A percentile compares a stretch with the other conserved stretches of the same genome.
Evolutionary conservation across 106 monocot species (phyloP).

Genomic region (Acanthochlamys bracteata): DNA sequence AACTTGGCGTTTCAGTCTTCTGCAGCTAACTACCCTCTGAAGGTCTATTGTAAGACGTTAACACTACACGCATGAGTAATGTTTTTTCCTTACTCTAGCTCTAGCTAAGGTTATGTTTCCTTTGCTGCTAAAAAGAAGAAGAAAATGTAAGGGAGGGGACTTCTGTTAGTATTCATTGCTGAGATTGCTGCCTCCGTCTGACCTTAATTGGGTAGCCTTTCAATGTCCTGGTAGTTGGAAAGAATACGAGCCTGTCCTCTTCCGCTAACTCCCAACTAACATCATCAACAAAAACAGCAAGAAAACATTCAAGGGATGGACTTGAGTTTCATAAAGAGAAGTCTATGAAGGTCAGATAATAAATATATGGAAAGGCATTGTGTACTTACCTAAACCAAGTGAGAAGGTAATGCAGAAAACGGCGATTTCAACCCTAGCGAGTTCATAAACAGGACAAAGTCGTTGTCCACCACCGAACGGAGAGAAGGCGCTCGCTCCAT

Average conservation of each 20-base stretch:
- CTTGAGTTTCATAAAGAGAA: neutral
- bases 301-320: too few relatives aligned
- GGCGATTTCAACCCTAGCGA: conserved; percentile 71
- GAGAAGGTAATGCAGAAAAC: conserved; percentile 83
- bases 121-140: too few relatives aligned
- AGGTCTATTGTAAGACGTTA: too few relatives aligned
- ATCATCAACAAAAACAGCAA: neutral
- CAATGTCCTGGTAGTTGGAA: conserved; percentile 74
- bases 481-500: conserved; percentile 30
- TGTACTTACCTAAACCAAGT: conserved; percentile 60
- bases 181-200: conserved; percentile 11
- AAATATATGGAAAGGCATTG: neutral
- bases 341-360: neutral
- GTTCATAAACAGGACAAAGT: conserved; percentile 85
- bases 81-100: too few relatives aligned
- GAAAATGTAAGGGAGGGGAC: too few relatives aligned
- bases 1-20: too few relatives aligned
- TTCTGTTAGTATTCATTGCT: too few relatives aligned
- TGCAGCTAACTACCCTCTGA: too few relatives aligned
- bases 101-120: too few relatives aligned
- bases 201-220: conserved; percentile 84
- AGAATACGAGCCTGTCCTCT: conserved; percentile 70
- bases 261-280: conserved; percentile 73
- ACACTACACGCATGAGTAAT: too few relatives aligned
- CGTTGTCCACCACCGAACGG: conserved; percentile 85